A percentile compares a stretch with the other conserved stretches of the same genome.
Conservation (phyloP, 768 basidiomycete genomes). For the Psilocybe cubensis region DNA sequence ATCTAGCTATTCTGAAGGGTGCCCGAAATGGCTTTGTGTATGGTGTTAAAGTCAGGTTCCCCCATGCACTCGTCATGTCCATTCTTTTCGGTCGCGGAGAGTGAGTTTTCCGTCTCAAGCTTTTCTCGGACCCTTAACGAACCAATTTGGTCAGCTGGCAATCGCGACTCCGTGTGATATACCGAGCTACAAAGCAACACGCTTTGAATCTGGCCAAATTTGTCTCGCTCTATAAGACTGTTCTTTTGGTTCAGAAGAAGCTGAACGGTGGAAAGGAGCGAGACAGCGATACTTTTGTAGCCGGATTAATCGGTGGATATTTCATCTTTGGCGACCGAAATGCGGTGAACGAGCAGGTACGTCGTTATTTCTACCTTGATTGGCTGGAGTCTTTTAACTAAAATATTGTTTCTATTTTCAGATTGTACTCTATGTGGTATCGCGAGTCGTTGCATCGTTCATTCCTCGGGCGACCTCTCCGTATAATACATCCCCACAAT, state of each 20-base stretch:
- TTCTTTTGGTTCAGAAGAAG: slow-evolving; percentile 83
- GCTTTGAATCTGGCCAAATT: slow-evolving; percentile 93
- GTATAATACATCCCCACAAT: slow-evolving; percentile 49
- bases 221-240: slow-evolving; percentile 89
- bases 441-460: slow-evolving; percentile 89
- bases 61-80: slow-evolving; percentile 97
- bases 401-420: slow-evolving; percentile 32
- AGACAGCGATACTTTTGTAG: slow-evolving; percentile 84
- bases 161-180: slow-evolving; percentile 68
- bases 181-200: slow-evolving; percentile 86
- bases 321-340: slow-evolving; percentile 84
- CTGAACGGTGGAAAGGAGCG: slow-evolving; percentile 83
- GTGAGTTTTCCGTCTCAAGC: slow-evolving; percentile 51
- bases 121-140: slow-evolving; percentile 9
- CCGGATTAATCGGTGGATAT: slow-evolving; percentile 92
- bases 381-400: background rate
- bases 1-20: slow-evolving; percentile 92
- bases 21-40: slow-evolving; percentile 91
- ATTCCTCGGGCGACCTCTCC: slow-evolving; percentile 75
- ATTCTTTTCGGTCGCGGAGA: slow-evolving; percentile 91
- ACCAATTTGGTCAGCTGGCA: slow-evolving; percentile 58
- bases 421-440: slow-evolving; percentile 97
- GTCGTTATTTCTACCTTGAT: slow-evolving; percentile 22
- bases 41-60: slow-evolving; percentile 90
- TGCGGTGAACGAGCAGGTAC: slow-evolving; percentile 90